Conservation (phyloP, 2,329 filamentous ascomycete genomes). For the Cadophora sp. region DNA sequence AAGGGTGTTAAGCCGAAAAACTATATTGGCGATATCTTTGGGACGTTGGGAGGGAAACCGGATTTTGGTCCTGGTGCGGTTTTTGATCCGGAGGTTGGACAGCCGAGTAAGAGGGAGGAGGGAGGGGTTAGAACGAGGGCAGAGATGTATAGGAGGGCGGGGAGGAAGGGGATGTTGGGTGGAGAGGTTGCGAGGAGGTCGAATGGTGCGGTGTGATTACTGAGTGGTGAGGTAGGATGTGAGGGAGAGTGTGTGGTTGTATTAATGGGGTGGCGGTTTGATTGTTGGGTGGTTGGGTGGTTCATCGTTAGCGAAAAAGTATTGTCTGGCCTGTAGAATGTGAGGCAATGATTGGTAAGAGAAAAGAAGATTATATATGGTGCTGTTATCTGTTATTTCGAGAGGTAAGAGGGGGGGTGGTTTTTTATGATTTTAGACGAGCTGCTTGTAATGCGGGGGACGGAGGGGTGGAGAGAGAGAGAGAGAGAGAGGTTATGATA, state of each 20-base stretch:
- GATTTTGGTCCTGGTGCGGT: conserved; percentile 62
- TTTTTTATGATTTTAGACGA: no score
- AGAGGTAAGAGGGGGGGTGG: background rate
- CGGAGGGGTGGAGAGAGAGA: no score
- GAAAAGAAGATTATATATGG: background rate
- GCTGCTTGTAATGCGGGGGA: no score
- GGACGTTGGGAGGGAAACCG: conserved; percentile 68
- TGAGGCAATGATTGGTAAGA: background rate
- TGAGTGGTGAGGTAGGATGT: background rate
- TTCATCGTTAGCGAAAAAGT: background rate
- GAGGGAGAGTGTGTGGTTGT: background rate
- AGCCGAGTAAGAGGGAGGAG: conserved; percentile 16
- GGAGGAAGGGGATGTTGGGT: conserved; percentile 28
- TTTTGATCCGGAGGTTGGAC: conserved; percentile 13
- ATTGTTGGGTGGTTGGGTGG: background rate
- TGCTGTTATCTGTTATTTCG: background rate
- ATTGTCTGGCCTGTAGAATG: background rate
- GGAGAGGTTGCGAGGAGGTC: conserved; percentile 30
- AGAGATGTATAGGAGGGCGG: conserved; percentile 14
- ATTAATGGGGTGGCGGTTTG: background rate
- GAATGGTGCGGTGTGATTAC: conserved; percentile 7
- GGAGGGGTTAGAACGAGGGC: conserved; percentile 1
- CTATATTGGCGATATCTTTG: conserved; percentile 76
- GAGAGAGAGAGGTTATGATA: no score
- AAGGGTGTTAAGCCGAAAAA: conserved; percentile 64